Conservation (phyloP, 257 asterid genomes). For the Solanum paucissectum region DNA sequence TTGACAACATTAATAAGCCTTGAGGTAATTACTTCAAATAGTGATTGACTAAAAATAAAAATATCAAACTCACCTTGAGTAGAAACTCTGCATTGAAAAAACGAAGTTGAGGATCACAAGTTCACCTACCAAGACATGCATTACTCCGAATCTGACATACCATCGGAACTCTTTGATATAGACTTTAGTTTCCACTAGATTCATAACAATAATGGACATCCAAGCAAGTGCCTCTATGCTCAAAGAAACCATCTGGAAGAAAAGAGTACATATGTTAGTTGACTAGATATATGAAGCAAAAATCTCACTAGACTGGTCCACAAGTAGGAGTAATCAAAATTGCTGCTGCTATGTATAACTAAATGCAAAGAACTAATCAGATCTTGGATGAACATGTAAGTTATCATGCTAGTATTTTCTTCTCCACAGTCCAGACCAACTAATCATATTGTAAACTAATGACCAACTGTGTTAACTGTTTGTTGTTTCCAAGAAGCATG, state of each 20-base stretch:
- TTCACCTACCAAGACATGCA: constrained; percentile 63
- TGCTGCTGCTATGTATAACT: not conserved
- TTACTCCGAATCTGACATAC: constrained; percentile 65
- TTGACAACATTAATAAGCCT: not conserved
- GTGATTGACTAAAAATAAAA: not conserved
- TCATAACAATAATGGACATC: constrained; percentile 57
- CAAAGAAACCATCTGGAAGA: constrained; percentile 57
- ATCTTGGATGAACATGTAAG: not conserved
- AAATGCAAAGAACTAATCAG: not conserved
- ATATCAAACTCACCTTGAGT: constrained; percentile 30
- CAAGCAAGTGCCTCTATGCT: constrained; percentile 52
- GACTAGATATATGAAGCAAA: not conserved
- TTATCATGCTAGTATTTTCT: not conserved
- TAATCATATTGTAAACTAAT: not conserved
- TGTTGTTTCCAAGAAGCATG: not conserved
- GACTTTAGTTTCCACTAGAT: constrained; percentile 50
- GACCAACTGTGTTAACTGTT: not conserved
- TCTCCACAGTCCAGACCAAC: not conserved
- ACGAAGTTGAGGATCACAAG: constrained; percentile 52
- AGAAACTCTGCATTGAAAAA: constrained; percentile 40
- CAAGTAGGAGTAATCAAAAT: not conserved
- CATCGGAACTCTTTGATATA: constrained; percentile 73
- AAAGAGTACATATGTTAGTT: constrained; percentile 1
- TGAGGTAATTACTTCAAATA: not conserved
- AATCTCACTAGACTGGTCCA: not conserved